These are phyloP conservation scores for Cryphonectria nitschkei DNA, from an alignment of 2,329 filamentous ascomycete genomes.

Conservation along the genomic window DNA sequence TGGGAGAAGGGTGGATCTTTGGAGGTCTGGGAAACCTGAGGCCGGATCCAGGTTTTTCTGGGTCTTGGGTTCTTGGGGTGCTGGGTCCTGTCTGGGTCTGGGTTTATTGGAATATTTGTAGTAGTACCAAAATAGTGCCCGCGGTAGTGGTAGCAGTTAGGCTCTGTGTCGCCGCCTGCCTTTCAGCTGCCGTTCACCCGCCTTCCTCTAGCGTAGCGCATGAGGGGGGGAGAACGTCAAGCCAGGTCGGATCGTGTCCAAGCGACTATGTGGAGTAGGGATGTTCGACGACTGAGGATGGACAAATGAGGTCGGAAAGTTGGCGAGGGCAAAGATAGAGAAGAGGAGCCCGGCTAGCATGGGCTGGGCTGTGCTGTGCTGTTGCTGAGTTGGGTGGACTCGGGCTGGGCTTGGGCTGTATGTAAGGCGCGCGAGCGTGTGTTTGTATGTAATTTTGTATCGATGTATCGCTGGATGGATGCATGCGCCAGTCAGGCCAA, in stretches of 20 bases:
- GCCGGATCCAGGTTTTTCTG: background rate
- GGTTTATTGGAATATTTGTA: conserved; percentile 1
- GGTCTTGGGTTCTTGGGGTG: background rate
- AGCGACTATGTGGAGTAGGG: background rate
- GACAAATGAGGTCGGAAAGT: background rate
- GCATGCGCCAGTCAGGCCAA: background rate
- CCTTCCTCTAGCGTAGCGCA: background rate
- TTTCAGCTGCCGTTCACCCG: conserved; percentile 1
- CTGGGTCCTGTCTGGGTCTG: background rate
- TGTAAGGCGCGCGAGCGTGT: background rate
- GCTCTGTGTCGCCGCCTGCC: conserved; percentile 2
- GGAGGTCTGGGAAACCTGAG: conserved; percentile 2
- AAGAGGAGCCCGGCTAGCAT: background rate
- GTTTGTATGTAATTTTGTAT: background rate
- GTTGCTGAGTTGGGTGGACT: background rate
- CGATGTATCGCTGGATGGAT: background rate
- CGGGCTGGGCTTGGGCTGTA: background rate
- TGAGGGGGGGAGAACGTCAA: background rate
- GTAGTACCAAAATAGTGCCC: background rate
- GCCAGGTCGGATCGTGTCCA: background rate
- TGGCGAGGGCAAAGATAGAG: background rate
- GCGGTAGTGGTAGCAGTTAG: background rate
- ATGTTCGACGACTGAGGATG: background rate
- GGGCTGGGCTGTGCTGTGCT: background rate
- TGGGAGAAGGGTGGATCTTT: background rate